Evolutionary conservation across 306 rosid species (phyloP).

Genomic region (Castanea crenata): DNA sequence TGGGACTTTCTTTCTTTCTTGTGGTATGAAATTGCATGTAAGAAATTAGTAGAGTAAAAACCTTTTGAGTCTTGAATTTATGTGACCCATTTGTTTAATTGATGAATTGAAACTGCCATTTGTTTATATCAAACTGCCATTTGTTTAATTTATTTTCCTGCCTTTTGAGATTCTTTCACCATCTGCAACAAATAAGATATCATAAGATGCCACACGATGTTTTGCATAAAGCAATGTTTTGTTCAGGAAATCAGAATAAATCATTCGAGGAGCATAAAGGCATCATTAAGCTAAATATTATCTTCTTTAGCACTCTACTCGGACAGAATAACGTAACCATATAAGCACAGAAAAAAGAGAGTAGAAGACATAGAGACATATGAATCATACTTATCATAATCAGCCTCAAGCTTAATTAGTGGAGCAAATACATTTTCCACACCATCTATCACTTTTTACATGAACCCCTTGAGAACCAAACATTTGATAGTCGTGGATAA

Average conservation of each 20-base stretch:
- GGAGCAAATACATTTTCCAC: slow-evolving; percentile 99
- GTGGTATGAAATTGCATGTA: too few relatives aligned
- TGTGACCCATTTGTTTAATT: too few relatives aligned
- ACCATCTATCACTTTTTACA: background rate
- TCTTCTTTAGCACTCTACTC: background rate
- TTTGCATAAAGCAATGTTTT: slow-evolving; percentile 4
- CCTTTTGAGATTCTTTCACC: too few relatives aligned
- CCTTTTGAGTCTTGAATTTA: too few relatives aligned
- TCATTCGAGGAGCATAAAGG: background rate
- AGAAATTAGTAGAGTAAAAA: too few relatives aligned
- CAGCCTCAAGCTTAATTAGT: slow-evolving; percentile 99
- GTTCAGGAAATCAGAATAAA: background rate
- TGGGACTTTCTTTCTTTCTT: too few relatives aligned
- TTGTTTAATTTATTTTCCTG: too few relatives aligned
- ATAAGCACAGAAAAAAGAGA: background rate
- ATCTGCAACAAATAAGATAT: too few relatives aligned
- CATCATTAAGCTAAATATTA: background rate
- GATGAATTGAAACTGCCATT: too few relatives aligned
- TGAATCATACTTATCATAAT: slow-evolving; percentile 76
- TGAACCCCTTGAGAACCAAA: background rate
- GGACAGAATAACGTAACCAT: background rate
- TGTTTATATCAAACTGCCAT: too few relatives aligned
- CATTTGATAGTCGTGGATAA: background rate
- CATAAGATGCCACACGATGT: slow-evolving; percentile 12
- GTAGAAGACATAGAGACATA: background rate